Evolutionary conservation across 331 rosid genomes (phyloP).

Genomic region (Cydonia oblonga): DNA sequence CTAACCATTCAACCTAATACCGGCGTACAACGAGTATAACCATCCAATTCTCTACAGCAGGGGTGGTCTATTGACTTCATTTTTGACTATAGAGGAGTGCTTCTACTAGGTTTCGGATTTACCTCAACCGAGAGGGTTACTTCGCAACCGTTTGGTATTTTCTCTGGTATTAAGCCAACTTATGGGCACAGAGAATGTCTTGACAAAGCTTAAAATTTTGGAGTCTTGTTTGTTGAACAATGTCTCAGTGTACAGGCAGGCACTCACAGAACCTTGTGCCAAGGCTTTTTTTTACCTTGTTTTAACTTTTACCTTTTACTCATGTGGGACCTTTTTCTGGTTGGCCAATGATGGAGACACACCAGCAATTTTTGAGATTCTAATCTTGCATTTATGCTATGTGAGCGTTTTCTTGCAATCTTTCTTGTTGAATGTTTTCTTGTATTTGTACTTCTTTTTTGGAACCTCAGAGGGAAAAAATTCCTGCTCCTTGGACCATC

Average conservation of each 20-base stretch:
- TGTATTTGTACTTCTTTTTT: neutral
- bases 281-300: neutral
- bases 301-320: neutral
- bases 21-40: constrained; percentile 12
- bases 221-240: constrained; percentile 3
- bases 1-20: constrained; percentile 28
- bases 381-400: neutral
- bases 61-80: constrained; percentile 21
- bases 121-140: constrained; percentile 32
- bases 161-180: constrained; percentile 25
- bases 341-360: constrained; percentile 1
- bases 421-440: neutral
- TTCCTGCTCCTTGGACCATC: neutral
- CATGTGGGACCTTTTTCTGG: constrained; percentile 2
- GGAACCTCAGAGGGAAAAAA: neutral
- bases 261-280: constrained; percentile 2
- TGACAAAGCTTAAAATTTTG: constrained; percentile 54
- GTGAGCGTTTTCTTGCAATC: neutral
- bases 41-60: constrained; percentile 30
- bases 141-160: constrained; percentile 3
- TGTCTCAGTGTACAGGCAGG: constrained; percentile 6
- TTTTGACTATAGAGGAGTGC: constrained; percentile 52
- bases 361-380: constrained; percentile 5
- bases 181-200: constrained; percentile 29
- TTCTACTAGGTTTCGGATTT: constrained; percentile 37